Evolutionary conservation across 139 green algal species (phyloP).

Genomic region (Raphidocelis subcapitata): DNA sequence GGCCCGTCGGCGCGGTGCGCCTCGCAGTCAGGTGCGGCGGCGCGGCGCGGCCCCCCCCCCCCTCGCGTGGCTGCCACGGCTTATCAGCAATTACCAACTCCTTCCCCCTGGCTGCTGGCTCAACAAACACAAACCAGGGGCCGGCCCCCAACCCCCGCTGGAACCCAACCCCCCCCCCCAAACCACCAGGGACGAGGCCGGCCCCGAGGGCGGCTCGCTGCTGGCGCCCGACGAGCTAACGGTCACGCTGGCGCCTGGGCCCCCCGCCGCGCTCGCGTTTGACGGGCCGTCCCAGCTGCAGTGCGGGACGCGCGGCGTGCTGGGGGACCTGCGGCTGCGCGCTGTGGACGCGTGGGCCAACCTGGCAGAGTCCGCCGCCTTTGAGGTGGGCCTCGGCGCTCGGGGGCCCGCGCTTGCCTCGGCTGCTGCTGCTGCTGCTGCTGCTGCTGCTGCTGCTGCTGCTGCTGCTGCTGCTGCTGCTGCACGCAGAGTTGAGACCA

Average conservation of each 20-base stretch:
- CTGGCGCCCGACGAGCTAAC: conserved; percentile 47
- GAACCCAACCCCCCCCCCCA: too few species aligned
- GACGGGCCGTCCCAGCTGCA: conserved; percentile 39
- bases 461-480: too few species aligned
- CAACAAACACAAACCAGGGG: too few species aligned
- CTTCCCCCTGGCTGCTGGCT: too few species aligned
- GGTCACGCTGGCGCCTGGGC: conserved; percentile 46
- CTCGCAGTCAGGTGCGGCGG: conserved; percentile 18
- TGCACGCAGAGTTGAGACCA: too few species aligned
- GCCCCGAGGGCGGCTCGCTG: conserved; percentile 25
- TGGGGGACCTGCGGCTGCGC: conserved; percentile 42
- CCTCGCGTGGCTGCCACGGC: too few species aligned
- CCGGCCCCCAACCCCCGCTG: not conserved
- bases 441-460: too few species aligned
- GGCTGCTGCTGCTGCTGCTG: too few species aligned
- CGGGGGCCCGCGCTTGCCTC: not conserved
- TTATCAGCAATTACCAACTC: too few species aligned
- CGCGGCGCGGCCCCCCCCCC: too few species aligned
- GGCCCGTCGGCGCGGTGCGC: conserved; percentile 15
- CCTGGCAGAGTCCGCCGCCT: conserved; percentile 15
- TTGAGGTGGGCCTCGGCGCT: conserved; percentile 38
- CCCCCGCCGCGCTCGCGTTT: conserved; percentile 40
- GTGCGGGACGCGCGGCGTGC: conserved; percentile 34
- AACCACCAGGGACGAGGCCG: conserved; percentile 33
- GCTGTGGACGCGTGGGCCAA: conserved; percentile 57